Percentiles rank a stretch among this genome's conserved stretches.
phyloP scores from a whole-genome alignment of 345 rosid genomes.

The Toxicodendron radicans region DNA sequence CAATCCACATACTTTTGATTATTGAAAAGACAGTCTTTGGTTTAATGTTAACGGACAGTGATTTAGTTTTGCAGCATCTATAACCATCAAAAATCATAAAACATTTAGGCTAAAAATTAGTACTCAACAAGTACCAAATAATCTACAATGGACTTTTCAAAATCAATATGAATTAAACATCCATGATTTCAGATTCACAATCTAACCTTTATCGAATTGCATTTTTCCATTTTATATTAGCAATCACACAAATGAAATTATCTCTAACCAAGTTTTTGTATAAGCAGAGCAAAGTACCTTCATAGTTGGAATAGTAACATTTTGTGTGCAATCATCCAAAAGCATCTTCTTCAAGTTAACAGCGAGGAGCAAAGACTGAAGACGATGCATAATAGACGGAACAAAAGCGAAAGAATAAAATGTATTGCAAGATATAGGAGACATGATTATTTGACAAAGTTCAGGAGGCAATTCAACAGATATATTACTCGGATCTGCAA shows the following conservation, averaged over 20 bases:
- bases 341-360: slow-evolving; percentile 58
- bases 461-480: slow-evolving; percentile 88
- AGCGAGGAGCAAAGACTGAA: slow-evolving; percentile 80
- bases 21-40: neutral
- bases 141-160: no score
- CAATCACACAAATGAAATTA: no score
- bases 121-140: no score
- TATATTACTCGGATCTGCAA: slow-evolving; percentile 50
- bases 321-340: slow-evolving; percentile 33
- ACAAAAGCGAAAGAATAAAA: slow-evolving; percentile 67
- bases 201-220: no score
- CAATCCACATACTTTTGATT: neutral
- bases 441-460: slow-evolving; percentile 57
- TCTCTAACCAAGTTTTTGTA: neutral
- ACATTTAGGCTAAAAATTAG: no score
- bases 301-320: slow-evolving; percentile 57
- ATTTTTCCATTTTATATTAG: no score
- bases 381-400: slow-evolving; percentile 76
- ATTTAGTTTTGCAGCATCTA: no score
- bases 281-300: slow-evolving; percentile 51
- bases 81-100: no score
- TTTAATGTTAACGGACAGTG: neutral
- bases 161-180: no score
- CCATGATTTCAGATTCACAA: no score
- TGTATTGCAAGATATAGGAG: slow-evolving; percentile 67